Evolutionary conservation across 495 filamentous ascomycete genomes (phyloP).

Genomic region (Penicillium chermesinum): DNA sequence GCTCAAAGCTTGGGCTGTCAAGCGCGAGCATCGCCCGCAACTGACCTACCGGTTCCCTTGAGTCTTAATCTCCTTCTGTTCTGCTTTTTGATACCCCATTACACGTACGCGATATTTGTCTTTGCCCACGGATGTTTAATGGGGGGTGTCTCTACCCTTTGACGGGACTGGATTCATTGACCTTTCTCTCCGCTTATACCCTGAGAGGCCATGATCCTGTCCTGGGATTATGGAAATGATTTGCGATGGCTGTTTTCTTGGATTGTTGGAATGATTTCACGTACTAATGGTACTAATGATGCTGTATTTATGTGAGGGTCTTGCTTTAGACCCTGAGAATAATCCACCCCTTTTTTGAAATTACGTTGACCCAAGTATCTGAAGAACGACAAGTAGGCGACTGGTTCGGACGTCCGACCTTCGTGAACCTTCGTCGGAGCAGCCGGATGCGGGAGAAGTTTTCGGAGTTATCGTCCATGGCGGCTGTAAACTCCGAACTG

Average conservation of each 20-base stretch:
- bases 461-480: no score
- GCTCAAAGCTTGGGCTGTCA: slow-evolving; percentile 84
- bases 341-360: no score
- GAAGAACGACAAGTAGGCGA: no score
- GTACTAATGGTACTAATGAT: no score
- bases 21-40: slow-evolving; percentile 47
- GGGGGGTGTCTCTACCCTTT: neutral
- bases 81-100: slow-evolving; percentile 21
- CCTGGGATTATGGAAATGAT: no score
- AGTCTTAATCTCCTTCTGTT: slow-evolving; percentile 1
- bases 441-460: no score
- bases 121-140: neutral
- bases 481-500: no score
- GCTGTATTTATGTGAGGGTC: no score
- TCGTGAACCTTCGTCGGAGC: no score
- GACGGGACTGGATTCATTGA: neutral
- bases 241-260: neutral
- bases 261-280: neutral
- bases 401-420: neutral
- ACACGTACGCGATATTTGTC: slow-evolving; percentile 11
- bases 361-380: neutral
- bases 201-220: neutral
- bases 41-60: slow-evolving; percentile 22
- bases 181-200: neutral
- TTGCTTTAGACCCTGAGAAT: no score